Conservation (phyloP, 73 alveolate species). For the Loxodes magnus region DNA sequence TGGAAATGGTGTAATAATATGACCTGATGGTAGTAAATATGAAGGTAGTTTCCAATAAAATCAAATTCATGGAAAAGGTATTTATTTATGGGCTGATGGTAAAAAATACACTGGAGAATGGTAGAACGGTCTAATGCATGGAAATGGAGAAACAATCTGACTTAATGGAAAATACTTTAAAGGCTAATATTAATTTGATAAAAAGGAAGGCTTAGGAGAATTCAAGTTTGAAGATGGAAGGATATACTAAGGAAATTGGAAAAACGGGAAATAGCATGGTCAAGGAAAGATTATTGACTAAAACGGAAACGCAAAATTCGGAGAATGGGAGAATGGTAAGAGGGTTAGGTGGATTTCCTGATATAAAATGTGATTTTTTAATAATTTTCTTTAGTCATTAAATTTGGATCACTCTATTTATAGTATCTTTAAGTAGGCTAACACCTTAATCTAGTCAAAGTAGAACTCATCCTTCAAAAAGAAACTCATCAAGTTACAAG, state of each 20-base stretch:
- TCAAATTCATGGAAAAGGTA: constrained; percentile 30
- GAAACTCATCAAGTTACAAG: too few species aligned
- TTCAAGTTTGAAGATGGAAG: neutral
- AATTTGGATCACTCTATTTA: too few species aligned
- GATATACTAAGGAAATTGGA: neutral
- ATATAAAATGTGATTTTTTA: too few species aligned
- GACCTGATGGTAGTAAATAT: constrained; percentile 21
- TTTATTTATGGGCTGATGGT: constrained; percentile 29
- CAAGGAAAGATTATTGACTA: neutral
- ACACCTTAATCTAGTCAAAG: too few species aligned
- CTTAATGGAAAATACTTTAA: constrained; percentile 9
- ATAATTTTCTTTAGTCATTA: too few species aligned
- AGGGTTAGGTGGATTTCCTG: constrained; percentile 43
- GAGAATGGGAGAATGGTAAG: constrained; percentile 54
- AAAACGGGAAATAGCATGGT: neutral
- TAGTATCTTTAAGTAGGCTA: too few species aligned
- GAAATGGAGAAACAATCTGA: constrained; percentile 20
- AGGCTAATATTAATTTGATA: neutral
- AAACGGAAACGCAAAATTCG: constrained; percentile 18
- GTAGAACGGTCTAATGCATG: constrained; percentile 26
- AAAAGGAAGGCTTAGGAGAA: neutral
- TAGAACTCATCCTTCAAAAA: too few species aligned
- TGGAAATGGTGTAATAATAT: constrained; percentile 32
- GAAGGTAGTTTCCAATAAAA: constrained; percentile 15
- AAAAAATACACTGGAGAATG: constrained; percentile 22